Evolutionary conservation across 202 grass and related monocot species (phyloP).

Genomic region (Eragrostis tef): DNA sequence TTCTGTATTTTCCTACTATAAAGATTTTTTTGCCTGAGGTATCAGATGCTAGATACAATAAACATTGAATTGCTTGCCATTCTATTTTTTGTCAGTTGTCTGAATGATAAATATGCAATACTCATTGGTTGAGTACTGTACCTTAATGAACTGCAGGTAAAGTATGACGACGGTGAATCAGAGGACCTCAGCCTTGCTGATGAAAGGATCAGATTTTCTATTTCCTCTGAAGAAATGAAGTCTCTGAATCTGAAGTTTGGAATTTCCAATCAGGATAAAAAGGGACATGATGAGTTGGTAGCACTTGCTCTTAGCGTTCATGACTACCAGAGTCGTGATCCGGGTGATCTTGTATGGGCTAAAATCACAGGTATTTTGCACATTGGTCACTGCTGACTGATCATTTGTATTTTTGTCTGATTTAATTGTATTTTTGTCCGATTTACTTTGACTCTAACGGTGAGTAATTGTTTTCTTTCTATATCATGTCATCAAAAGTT

Average conservation of each 20-base stretch:
- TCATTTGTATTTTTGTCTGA: not conserved
- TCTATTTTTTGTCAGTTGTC: constrained; percentile 20
- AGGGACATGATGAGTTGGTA: constrained; percentile 80
- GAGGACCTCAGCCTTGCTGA: constrained; percentile 66
- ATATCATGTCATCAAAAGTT: constrained; percentile 7
- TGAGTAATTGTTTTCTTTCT: not conserved
- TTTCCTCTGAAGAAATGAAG: constrained; percentile 75
- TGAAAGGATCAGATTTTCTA: constrained; percentile 82
- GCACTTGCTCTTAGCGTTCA: constrained; percentile 89
- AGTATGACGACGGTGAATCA: constrained; percentile 84
- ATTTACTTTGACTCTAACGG: constrained; percentile 2
- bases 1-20: not conserved
- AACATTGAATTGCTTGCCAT: constrained; percentile 15
- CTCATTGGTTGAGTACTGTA: not conserved
- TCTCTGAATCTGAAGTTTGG: constrained; percentile 72
- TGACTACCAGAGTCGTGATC: constrained; percentile 86
- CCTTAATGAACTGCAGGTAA: constrained; percentile 62
- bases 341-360: constrained; percentile 97
- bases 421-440: no score
- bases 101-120: constrained; percentile 25
- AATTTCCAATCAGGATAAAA: constrained; percentile 69
- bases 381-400: constrained; percentile 16
- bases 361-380: constrained; percentile 87
- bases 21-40: not conserved
- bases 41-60: constrained; percentile 15